A percentile compares a stretch with the other conserved stretches of the same genome.
phyloP scores from a whole-genome alignment of 2,329 filamentous ascomycete species.

The Botryotinia narcissicola region DNA sequence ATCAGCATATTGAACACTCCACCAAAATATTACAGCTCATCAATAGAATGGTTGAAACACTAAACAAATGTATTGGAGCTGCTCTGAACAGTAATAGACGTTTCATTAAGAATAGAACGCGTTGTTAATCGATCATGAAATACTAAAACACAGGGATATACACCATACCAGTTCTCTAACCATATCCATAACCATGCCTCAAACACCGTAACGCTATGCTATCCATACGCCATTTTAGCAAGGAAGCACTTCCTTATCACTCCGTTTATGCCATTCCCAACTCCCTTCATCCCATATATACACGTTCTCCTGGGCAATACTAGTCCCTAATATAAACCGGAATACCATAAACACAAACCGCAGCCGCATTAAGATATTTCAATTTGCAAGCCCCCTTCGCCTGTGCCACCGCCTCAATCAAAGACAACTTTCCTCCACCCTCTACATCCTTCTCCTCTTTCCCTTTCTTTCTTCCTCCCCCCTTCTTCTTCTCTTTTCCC shows the following conservation, averaged over 20 bases:
- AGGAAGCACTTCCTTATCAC: not conserved
- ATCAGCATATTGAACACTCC: not conserved
- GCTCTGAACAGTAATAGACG: not conserved
- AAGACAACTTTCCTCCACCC: slow-evolving; percentile 46
- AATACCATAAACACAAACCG: slow-evolving; percentile 91
- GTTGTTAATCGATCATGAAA: not conserved
- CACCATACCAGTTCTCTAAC: not conserved
- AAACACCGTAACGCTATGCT: not conserved
- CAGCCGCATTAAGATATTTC: slow-evolving; percentile 88
- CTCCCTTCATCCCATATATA: not conserved
- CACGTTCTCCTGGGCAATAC: not conserved
- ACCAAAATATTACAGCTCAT: not conserved
- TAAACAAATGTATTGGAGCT: not conserved
- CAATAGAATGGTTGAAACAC: not conserved
- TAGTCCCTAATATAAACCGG: slow-evolving; percentile 60
- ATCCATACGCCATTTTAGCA: slow-evolving; percentile 1
- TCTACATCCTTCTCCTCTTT: slow-evolving; percentile 29
- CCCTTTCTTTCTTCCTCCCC: slow-evolving; percentile 36
- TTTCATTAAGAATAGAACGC: not conserved
- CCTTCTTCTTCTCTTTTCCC: slow-evolving; percentile 34
- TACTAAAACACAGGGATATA: slow-evolving; percentile 2
- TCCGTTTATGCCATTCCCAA: not conserved
- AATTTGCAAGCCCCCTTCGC: slow-evolving; percentile 80
- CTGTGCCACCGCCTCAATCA: slow-evolving; percentile 78
- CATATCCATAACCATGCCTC: not conserved